Evolutionary conservation across 1,284 basidiomycete genomes (phyloP).

Genomic region (Melanopsichium pennsylvanicum): DNA sequence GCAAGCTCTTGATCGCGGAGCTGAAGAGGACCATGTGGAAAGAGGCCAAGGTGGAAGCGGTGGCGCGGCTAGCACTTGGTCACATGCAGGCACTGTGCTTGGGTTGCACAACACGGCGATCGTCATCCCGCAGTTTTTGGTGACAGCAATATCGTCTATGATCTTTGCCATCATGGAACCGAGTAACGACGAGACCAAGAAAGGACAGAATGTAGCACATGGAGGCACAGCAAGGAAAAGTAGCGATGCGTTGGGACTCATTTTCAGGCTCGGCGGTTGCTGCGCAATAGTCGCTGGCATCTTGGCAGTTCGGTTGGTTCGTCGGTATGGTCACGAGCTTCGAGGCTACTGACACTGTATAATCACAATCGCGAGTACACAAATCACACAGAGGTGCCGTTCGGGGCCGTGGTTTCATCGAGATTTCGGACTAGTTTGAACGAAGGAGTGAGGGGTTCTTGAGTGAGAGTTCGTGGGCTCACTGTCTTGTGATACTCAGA

Average conservation of each 20-base stretch:
- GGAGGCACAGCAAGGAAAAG: constrained; percentile 3
- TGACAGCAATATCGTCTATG: constrained; percentile 82
- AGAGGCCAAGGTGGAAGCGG: not conserved
- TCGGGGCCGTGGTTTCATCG: no score
- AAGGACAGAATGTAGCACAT: not conserved
- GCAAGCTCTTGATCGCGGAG: not conserved
- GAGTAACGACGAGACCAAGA: not conserved
- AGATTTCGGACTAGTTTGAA: no score
- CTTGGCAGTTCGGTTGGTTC: constrained; percentile 13
- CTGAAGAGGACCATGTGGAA: constrained; percentile 3
- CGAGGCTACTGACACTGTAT: constrained; percentile 15
- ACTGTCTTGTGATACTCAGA: no score
- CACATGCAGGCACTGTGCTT: constrained; percentile 83
- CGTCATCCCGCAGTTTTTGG: constrained; percentile 63
- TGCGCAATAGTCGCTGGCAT: constrained; percentile 26
- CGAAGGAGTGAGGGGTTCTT: no score
- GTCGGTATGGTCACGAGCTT: constrained; percentile 19
- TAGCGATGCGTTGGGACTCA: constrained; percentile 25
- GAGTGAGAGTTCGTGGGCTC: no score
- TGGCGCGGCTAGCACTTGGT: constrained; percentile 5
- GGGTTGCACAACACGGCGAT: constrained; percentile 76
- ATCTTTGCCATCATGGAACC: constrained; percentile 66
- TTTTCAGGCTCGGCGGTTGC: constrained; percentile 32
- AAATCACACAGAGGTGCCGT: no score
- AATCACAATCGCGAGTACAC: not conserved